Evolutionary conservation across 352 stramenopile genomes (phyloP).

Genomic region (Vaucheria bursata): DNA sequence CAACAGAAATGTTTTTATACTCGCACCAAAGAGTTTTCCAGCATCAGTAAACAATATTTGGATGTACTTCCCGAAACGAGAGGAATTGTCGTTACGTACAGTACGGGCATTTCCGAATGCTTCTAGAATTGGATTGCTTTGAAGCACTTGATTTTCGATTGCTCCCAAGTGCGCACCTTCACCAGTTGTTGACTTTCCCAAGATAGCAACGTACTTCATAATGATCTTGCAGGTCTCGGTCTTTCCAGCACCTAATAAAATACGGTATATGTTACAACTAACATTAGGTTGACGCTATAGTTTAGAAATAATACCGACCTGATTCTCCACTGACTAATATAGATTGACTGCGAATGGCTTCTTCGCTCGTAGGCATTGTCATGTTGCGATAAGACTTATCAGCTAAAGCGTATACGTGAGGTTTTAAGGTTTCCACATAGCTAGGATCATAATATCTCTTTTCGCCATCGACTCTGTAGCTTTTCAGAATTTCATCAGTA

Average conservation of each 20-base stretch:
- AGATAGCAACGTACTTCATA: conserved; percentile 65
- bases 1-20: conserved; percentile 90
- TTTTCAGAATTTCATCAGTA: conserved; percentile 33
- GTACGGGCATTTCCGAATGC: too few species aligned
- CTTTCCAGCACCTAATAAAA: conserved; percentile 62
- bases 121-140: conserved; percentile 95
- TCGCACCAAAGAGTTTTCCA: conserved; percentile 58
- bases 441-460: conserved; percentile 32
- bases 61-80: conserved; percentile 89
- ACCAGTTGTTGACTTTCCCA: conserved; percentile 35
- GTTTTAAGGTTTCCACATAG: conserved; percentile 51
- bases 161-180: conserved; percentile 28
- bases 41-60: conserved; percentile 54
- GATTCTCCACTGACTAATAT: conserved; percentile 73
- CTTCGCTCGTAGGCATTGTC: conserved; percentile 34
- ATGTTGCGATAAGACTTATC: conserved; percentile 62
- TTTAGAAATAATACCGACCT: conserved; percentile 45
- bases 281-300: background rate
- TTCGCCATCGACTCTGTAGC: conserved; percentile 42
- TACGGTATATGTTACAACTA: background rate
- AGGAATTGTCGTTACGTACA: conserved; percentile 55
- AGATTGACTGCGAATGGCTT: conserved; percentile 47
- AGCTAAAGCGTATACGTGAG: conserved; percentile 63
- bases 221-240: conserved; percentile 94
- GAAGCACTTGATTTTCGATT: conserved; percentile 54